These are phyloP conservation scores for Sclerotiophoma versabilis DNA, from an alignment of 2,329 filamentous ascomycete genomes.

Conservation along the genomic window DNA sequence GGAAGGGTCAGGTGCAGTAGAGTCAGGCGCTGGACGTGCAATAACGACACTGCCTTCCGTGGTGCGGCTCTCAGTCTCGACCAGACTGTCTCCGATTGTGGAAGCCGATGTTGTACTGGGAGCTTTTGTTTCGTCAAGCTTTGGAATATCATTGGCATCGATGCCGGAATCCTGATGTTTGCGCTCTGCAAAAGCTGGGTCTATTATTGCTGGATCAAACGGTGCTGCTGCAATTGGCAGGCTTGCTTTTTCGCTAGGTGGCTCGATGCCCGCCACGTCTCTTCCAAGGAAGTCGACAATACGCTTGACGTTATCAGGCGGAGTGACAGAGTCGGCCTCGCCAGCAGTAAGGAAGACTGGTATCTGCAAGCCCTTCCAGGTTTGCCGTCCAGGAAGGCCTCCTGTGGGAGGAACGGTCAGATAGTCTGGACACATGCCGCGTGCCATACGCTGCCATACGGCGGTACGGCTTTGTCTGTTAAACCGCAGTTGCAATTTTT, in stretches of 20 bases:
- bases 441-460: slow-evolving; percentile 83
- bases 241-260: slow-evolving; percentile 44
- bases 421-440: slow-evolving; percentile 71
- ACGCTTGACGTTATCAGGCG: slow-evolving; percentile 72
- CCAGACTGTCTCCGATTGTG: slow-evolving; percentile 26
- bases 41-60: slow-evolving; percentile 39
- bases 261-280: slow-evolving; percentile 43
- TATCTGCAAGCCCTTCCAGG: slow-evolving; percentile 75
- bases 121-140: slow-evolving; percentile 21
- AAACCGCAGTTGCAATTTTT: slow-evolving; percentile 72
- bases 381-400: slow-evolving; percentile 71
- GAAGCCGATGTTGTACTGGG: slow-evolving; percentile 24
- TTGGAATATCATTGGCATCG: slow-evolving; percentile 39
- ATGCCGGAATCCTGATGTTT: slow-evolving; percentile 47
- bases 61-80: slow-evolving; percentile 37
- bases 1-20: background rate
- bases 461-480: slow-evolving; percentile 84
- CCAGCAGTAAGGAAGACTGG: slow-evolving; percentile 83
- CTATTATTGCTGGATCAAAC: slow-evolving; percentile 46
- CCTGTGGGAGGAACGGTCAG: slow-evolving; percentile 60
- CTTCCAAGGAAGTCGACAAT: slow-evolving; percentile 61
- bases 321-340: slow-evolving; percentile 77
- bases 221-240: slow-evolving; percentile 61
- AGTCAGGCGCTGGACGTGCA: slow-evolving; percentile 16
- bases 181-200: slow-evolving; percentile 30